Base-by-base conservation (phyloP, 2,329 filamentous ascomycete genomes). In the Fusarium sp. region DNA sequence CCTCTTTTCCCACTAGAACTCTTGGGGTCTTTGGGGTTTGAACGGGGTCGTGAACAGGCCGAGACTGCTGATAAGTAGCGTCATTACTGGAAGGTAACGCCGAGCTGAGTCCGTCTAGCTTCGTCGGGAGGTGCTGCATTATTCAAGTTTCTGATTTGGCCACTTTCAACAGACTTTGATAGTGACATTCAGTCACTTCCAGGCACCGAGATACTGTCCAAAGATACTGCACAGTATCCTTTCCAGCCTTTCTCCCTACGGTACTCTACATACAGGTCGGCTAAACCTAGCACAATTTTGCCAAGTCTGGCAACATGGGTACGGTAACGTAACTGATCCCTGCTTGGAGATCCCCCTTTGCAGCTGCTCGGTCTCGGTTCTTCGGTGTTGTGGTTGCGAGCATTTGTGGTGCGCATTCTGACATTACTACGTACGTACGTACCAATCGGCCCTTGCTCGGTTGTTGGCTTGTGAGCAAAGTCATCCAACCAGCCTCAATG, bases 1-100 rank as follows among this genome's bases (percentile, higher is more conserved):
- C 50, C 67, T 45, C 55, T 46, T 62, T 23, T 42, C 26, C 49
- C 57, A 63, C 62, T 53, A 44, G 46, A 55, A 31, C 52, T 60
- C 46, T 70, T 69, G 67, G 67, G 42, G 56, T 67, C 58, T 58
- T 70, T 70, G 67, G 67, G 67, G 67, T 59, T 67, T 25, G 13
- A 19, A 54, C 23, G 67, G 66, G 58, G 66, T 62, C 43, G 21
- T 42, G 34, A 52, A 41, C 11, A 70, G 34, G 54, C 67, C 55
- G 34, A 70, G 57, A 58, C 46, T 66, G 39, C 43, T 42, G 57
- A 63, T 25, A 54, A 69, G 58, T 45, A 70, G 56, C 56, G 67
- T 69, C 62, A 62, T 57, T 57, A 48, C 48, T 26, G 21, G 25
- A 46, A 60, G 67, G 54, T 70, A 70, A 70, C 67, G 51, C 67